phyloP scores from a whole-genome alignment of 2,329 filamentous ascomycete genomes.

The Paramyrothecium sp. region DNA sequence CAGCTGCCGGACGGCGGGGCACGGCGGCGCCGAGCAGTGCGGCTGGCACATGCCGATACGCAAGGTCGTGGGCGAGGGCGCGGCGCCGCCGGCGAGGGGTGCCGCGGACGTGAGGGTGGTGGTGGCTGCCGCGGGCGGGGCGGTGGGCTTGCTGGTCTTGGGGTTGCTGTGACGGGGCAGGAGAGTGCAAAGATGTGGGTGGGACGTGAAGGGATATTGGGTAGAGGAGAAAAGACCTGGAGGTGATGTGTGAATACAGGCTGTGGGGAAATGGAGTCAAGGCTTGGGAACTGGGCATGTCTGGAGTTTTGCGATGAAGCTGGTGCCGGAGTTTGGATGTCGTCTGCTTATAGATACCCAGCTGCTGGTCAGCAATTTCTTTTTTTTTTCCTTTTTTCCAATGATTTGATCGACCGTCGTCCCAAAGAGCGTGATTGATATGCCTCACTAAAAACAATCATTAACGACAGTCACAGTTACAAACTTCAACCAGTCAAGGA shows the following conservation, averaged over 20 bases:
- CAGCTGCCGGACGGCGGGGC: constrained; percentile 24
- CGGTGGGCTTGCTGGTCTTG: constrained; percentile 16
- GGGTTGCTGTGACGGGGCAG: neutral
- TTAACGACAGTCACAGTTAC: too few species aligned
- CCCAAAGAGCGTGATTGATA: too few species aligned
- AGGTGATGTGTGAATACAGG: too few species aligned
- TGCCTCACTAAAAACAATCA: too few species aligned
- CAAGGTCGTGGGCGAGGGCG: constrained; percentile 16
- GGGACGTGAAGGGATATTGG: constrained; percentile 8
- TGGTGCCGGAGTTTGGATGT: neutral
- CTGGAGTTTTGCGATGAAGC: neutral
- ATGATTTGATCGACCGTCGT: too few species aligned
- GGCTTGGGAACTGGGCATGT: neutral
- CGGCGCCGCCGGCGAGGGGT: constrained; percentile 13
- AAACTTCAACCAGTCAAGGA: neutral
- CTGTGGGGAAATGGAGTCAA: neutral
- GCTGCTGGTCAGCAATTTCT: constrained; percentile 8
- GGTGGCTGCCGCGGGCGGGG: constrained; percentile 9
- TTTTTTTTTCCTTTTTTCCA: neutral
- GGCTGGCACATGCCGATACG: constrained; percentile 34
- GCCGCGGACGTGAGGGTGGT: constrained; percentile 16
- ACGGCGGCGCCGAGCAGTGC: constrained; percentile 25
- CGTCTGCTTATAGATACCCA: neutral
- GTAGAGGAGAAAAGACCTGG: constrained; percentile 8
- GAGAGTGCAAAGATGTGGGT: neutral